Evolutionary conservation across 345 rosid genomes (phyloP).

Genomic region (Linum tenue): DNA sequence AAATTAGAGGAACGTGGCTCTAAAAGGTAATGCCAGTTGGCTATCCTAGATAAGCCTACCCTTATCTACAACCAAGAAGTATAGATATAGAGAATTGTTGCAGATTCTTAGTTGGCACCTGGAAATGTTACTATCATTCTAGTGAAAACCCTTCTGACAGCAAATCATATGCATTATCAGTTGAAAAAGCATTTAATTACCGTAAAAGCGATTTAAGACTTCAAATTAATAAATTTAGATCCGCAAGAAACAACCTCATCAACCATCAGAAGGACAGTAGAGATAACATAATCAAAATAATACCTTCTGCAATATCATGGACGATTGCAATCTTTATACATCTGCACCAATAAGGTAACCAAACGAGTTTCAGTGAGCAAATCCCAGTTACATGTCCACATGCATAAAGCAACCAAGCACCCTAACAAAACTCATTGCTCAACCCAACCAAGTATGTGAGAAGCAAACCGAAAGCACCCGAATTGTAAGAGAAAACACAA

Average conservation of each 20-base stretch:
- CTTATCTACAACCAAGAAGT: too few species aligned
- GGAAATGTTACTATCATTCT: too few species aligned
- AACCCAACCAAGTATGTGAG: background rate
- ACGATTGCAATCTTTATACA: conserved; percentile 30
- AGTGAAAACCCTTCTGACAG: too few species aligned
- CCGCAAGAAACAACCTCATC: background rate
- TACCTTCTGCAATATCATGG: conserved; percentile 31
- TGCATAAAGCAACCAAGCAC: background rate
- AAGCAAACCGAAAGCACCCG: background rate
- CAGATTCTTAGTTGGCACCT: too few species aligned
- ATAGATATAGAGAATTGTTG: too few species aligned
- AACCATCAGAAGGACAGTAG: background rate
- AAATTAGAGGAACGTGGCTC: too few species aligned
- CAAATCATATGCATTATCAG: too few species aligned
- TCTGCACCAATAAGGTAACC: conserved; percentile 12
- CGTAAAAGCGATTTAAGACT: background rate
- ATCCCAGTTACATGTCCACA: background rate
- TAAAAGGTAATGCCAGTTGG: too few species aligned
- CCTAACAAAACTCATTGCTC: background rate
- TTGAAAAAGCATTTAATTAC: too few species aligned
- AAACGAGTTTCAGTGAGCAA: background rate
- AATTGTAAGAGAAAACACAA: too few species aligned
- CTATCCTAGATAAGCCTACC: too few species aligned
- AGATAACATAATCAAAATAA: background rate
- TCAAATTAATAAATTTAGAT: background rate